A percentile compares a stretch with the other conserved stretches of the same genome.
phyloP scores from a whole-genome alignment of 257 asterid species.

The Anisodus acutangulus region DNA sequence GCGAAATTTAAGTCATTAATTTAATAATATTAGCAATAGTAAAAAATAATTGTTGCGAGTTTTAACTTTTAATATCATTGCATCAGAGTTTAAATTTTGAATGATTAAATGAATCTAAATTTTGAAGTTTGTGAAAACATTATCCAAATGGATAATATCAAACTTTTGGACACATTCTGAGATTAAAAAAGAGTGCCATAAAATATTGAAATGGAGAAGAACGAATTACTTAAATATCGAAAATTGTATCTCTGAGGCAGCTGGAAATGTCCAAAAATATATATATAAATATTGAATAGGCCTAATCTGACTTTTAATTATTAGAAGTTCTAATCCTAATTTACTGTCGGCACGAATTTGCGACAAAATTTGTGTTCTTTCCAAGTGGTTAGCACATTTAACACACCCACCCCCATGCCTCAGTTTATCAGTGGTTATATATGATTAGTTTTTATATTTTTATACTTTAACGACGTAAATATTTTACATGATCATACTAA shows the following conservation, averaged over 20 bases:
- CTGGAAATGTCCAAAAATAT: background rate
- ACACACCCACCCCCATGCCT: no score
- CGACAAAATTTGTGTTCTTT: background rate
- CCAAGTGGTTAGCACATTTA: background rate
- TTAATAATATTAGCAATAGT: no score
- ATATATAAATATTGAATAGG: no score
- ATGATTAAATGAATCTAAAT: background rate
- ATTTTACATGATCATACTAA: background rate
- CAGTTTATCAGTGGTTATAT: no score
- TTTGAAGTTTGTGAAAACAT: background rate
- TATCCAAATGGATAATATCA: background rate
- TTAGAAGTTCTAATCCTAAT: no score
- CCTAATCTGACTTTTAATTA: no score
- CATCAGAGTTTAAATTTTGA: background rate
- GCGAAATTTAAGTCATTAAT: no score
- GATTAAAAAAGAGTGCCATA: background rate
- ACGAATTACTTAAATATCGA: background rate
- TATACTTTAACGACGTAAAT: no score
- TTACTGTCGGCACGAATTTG: background rate
- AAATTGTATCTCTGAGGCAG: background rate
- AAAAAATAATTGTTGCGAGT: background rate
- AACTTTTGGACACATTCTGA: background rate
- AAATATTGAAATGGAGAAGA: background rate
- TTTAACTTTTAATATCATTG: no score
- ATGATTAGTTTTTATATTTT: background rate